Conservation (phyloP, 768 basidiomycete species). For the Russula vinacea region DNA sequence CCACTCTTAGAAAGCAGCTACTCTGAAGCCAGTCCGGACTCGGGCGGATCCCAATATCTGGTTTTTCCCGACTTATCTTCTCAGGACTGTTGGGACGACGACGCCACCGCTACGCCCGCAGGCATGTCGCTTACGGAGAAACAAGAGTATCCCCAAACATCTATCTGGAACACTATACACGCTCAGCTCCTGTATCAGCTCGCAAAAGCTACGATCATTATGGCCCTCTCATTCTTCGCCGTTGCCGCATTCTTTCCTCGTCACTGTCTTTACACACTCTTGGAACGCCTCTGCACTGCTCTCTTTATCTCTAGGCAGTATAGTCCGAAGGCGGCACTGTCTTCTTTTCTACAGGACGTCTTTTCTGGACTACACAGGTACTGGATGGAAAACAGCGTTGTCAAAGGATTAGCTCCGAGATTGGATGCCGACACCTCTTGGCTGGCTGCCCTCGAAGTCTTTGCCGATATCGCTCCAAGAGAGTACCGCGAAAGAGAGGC, state of each 20-base stretch:
- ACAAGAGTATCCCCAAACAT: slow-evolving; percentile 5
- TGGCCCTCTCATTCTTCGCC: slow-evolving; percentile 19
- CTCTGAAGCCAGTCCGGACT: background rate
- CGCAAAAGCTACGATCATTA: slow-evolving; percentile 16
- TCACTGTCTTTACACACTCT: slow-evolving; percentile 7
- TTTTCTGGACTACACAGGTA: slow-evolving; percentile 15
- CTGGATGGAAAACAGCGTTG: slow-evolving; percentile 22
- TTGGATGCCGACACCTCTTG: background rate
- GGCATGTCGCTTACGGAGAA: slow-evolving; percentile 6
- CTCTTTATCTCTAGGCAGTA: slow-evolving; percentile 17
- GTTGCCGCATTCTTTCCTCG: slow-evolving; percentile 9
- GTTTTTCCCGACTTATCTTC: slow-evolving; percentile 1
- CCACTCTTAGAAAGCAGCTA: background rate
- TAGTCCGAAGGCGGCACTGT: slow-evolving; percentile 10
- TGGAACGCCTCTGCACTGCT: slow-evolving; percentile 19
- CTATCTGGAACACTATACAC: slow-evolving; percentile 14
- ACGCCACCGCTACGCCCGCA: background rate
- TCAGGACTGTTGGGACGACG: background rate
- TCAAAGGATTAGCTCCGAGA: background rate
- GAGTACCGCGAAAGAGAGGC: background rate
- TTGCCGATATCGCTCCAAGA: background rate
- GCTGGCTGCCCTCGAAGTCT: background rate
- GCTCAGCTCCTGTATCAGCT: slow-evolving; percentile 18
- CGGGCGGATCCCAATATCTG: slow-evolving; percentile 1
- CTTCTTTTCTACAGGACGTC: slow-evolving; percentile 23